Evolutionary conservation across 306 rosid genomes (phyloP), one percentile per base, ranked within the genome.

Genomic region (Mucuna pruriens): DNA sequence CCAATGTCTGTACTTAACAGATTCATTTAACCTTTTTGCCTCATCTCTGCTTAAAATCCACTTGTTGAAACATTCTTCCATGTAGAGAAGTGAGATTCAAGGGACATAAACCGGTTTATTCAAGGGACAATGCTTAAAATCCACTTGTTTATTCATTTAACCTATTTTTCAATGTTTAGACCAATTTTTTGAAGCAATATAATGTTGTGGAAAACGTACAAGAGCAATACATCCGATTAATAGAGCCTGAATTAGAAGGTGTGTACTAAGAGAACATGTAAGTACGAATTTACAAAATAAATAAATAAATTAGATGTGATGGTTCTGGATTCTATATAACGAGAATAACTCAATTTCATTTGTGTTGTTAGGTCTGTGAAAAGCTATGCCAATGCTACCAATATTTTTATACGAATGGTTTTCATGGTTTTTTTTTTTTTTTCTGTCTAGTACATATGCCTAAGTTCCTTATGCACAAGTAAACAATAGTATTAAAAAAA

Each of bases 1-100:
- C 48, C 46, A 13, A 58, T 34, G 44, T 60, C 10, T 78, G 86
- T 82, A 82, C 45, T 74, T 60, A 39, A 42, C 34, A 71, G 62
- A 39, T 68, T 44, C 60, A 39, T 61, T 52, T 63, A 71, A 25
- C 57, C 10, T 2, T 73, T 49, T 77, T 72, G 34, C 55, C 62
- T 22, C 62, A 19, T 71, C 15, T 54, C 58, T 85, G 55, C 46
- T 25, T 83, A 2, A 76, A 38, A 60, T 44, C 60, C n/a, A 58
- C 19, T 60, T 0, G 54, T 48, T 75, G 61, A 58, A 65, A 57
- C 46, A 26, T 45, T 84, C 72, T 61, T 79, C 61, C 6, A 2
- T 68, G 31, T 60, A 39, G 34, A 67, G 58, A n/a, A 10, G 80
- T 36, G 66, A 16, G 71, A 76, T 63, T 60, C 6, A 12, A 55